Base-by-base conservation (phyloP, 2,329 filamentous ascomycete genomes). In the Sphaerostilbella broomeana region DNA sequence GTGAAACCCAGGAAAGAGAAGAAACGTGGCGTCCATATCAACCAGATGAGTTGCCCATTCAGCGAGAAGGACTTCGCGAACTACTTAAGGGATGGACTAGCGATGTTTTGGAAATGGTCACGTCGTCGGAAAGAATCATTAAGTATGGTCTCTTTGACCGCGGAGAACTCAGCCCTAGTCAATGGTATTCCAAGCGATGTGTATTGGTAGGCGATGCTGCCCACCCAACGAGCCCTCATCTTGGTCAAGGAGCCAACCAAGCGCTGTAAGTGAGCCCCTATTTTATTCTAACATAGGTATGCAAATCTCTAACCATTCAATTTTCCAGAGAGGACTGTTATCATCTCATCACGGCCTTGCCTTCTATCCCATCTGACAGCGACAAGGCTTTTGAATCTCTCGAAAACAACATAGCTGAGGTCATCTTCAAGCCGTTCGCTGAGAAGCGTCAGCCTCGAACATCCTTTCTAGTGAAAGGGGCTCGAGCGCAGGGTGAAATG, bases 121-220 rank as follows among this genome's bases (percentile, higher is more conserved):
- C 19, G 25, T 39, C 45, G 3, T 42, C 51, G 6, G 48, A 53
- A 38, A 42, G 51, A 9, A 43, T 55, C 15, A 50, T 53, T 42
- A 54, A 51, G 21, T 55, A 48, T 22, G 51, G 52, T 22, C 36
- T 54, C 12, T 54, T 49, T 33, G 62, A 54, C 33, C 46, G 52
- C 5, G 33, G 37, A 4, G 50, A 51, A 36, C 34, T 55, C 18
- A 30, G 38, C 8, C 36, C 48, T 3, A 35, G 44, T n/a, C 38
- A 51, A 27, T 54, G 52, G 52, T 47, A 44, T 28, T 47, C 45
- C 10, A 40, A 36, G n/a, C 48, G 50, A 5, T 48, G 46, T 22
- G 47, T 51, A 16, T 36, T 53, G 17, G 43, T 50, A 8, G 50
- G 50, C 9, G 51, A 53, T 31, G 50, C 51, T 6, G 51, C 51